These are phyloP conservation scores for Arachnomyces sp. DNA, from an alignment of 2,329 filamentous ascomycete genomes.

Conservation along the genomic window DNA sequence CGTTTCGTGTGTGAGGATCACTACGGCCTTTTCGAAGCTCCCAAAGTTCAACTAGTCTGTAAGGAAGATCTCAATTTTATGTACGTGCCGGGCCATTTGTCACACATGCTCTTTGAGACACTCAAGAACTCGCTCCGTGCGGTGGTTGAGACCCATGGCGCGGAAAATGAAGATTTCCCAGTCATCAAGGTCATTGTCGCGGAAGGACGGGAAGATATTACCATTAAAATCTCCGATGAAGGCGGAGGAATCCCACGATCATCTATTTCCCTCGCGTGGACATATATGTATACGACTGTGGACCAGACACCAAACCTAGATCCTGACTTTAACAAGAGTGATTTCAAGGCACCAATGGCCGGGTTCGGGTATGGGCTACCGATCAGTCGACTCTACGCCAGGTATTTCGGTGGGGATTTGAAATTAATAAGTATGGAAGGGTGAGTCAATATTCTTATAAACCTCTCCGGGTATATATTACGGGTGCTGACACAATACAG, in stretches of 20 bases:
- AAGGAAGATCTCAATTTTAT: slow-evolving; percentile 93
- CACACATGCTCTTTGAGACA: slow-evolving; percentile 99
- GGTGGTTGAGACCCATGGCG: slow-evolving; percentile 89
- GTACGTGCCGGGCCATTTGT: slow-evolving; percentile 98
- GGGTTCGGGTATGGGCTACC: slow-evolving; percentile 97
- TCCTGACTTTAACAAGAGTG: slow-evolving; percentile 96
- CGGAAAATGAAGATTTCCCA: slow-evolving; percentile 92
- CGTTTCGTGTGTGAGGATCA: slow-evolving; percentile 99
- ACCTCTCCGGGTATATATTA: neutral
- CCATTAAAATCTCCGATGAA: slow-evolving; percentile 96
- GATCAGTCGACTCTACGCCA: slow-evolving; percentile 85
- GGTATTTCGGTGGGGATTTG: slow-evolving; percentile 94
- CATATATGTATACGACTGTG: slow-evolving; percentile 99
- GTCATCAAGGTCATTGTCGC: slow-evolving; percentile 96
- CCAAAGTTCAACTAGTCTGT: slow-evolving; percentile 93
- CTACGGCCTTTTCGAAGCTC: slow-evolving; percentile 93
- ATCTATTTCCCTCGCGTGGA: slow-evolving; percentile 96
- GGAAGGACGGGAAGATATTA: slow-evolving; percentile 97
- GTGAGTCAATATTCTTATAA: slow-evolving; percentile 47
- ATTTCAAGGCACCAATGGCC: slow-evolving; percentile 99
- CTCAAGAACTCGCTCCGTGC: slow-evolving; percentile 96
- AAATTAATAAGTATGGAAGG: slow-evolving; percentile 99
- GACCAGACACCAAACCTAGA: slow-evolving; percentile 91
- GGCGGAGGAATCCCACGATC: slow-evolving; percentile 91
- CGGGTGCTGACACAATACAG: slow-evolving; percentile 40